Conservation (phyloP, 495 filamentous ascomycete species). For the Pseudomonodictys pantanalensis region DNA sequence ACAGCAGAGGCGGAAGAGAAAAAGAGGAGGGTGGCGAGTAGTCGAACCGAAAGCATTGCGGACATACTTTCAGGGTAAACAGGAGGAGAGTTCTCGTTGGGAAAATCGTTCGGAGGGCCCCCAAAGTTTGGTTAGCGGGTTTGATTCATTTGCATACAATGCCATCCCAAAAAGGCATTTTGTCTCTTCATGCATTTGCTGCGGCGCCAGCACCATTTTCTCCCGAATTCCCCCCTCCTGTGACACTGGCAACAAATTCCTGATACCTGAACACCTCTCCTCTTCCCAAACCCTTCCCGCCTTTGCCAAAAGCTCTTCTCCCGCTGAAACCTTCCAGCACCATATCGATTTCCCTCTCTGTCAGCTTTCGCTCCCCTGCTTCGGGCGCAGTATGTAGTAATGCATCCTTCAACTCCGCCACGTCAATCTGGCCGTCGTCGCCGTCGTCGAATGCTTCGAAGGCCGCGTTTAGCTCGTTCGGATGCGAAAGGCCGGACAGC, state of each 20-base stretch:
- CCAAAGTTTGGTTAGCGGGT: too few relatives aligned
- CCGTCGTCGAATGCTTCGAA: slow-evolving; percentile 95
- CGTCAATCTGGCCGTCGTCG: slow-evolving; percentile 88
- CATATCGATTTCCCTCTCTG: slow-evolving; percentile 74
- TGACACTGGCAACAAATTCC: slow-evolving; percentile 62
- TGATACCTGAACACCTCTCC: slow-evolving; percentile 77
- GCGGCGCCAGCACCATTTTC: slow-evolving; percentile 15
- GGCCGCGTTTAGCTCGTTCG: slow-evolving; percentile 75
- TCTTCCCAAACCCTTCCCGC: slow-evolving; percentile 38
- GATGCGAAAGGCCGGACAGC: slow-evolving; percentile 68
- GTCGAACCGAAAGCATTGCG: too few relatives aligned
- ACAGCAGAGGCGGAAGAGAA: too few relatives aligned
- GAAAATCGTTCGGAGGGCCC: too few relatives aligned
- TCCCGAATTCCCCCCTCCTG: slow-evolving; percentile 15
- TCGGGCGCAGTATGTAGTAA: slow-evolving; percentile 78
- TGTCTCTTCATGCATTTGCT: neutral
- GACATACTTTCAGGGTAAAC: too few relatives aligned
- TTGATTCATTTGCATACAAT: too few relatives aligned
- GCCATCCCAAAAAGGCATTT: too few relatives aligned
- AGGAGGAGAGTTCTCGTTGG: too few relatives aligned
- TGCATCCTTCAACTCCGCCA: slow-evolving; percentile 76
- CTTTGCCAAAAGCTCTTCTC: slow-evolving; percentile 68
- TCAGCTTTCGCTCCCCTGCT: slow-evolving; percentile 62
- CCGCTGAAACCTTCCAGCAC: slow-evolving; percentile 82
- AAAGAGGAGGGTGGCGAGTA: too few relatives aligned